These are phyloP conservation scores for Russula lepida DNA, from an alignment of 768 basidiomycete species.

Conservation along the genomic window DNA sequence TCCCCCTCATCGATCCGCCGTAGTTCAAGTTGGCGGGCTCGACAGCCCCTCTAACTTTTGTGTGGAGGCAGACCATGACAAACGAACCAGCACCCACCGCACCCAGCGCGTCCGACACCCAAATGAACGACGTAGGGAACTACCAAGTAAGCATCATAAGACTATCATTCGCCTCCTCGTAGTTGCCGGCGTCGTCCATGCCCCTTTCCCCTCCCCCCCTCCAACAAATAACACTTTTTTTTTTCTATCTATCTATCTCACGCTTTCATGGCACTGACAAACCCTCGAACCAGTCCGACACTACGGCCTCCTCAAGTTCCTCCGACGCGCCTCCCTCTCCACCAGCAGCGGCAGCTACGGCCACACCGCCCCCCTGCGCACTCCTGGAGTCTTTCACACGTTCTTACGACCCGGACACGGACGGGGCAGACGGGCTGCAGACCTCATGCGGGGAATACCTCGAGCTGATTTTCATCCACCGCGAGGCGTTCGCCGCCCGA, in stretches of 20 bases:
- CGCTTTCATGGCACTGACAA: not conserved
- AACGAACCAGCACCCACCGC: conserved; percentile 10
- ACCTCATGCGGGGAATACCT: conserved; percentile 71
- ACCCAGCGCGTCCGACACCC: conserved; percentile 17
- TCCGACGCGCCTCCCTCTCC: conserved; percentile 13
- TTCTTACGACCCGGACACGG: conserved; percentile 21
- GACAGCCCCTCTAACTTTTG: conserved; percentile 1
- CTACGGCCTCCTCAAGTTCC: conserved; percentile 21
- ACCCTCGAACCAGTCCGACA: conserved; percentile 11
- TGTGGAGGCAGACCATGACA: conserved; percentile 20
- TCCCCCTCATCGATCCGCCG: not conserved
- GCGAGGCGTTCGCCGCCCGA: conserved; percentile 54
- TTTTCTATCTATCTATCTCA: no score
- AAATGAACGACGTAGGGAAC: conserved; percentile 20
- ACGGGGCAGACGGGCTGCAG: conserved; percentile 25
- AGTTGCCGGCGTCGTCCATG: not conserved
- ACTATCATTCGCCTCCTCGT: not conserved
- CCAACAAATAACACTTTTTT: no score
- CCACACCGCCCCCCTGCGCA: conserved; percentile 22
- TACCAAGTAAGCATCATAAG: conserved; percentile 8
- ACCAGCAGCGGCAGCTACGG: not conserved
- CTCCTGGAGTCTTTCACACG: conserved; percentile 27
- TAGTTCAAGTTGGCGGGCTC: not conserved
- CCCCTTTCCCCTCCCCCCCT: not conserved
- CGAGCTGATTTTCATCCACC: conserved; percentile 71